Percentiles rank a stretch among this genome's conserved stretches.
phyloP scores from a whole-genome alignment of 202 grass and related monocot genomes.

The Digitaria exilis region DNA sequence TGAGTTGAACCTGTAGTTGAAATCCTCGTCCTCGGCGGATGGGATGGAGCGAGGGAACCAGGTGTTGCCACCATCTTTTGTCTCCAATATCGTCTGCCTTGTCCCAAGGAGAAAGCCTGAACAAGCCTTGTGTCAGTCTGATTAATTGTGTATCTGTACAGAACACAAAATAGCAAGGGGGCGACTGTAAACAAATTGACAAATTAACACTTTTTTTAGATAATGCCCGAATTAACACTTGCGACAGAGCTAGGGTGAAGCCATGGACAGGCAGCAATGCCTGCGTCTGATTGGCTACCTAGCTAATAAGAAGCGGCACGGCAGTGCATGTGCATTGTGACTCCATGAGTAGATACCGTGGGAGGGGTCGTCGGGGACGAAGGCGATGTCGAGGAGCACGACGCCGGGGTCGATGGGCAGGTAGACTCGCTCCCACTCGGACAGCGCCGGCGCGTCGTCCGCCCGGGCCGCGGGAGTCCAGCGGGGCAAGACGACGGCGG shows the following conservation, averaged over 20 bases:
- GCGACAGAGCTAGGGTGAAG: too few relatives aligned
- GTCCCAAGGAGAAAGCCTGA: constrained; percentile 94
- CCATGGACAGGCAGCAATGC: too few relatives aligned
- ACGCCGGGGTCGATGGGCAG: constrained; percentile 90
- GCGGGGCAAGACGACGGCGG: constrained; percentile 27
- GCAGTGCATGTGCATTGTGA: neutral
- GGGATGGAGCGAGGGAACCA: constrained; percentile 92
- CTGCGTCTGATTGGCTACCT: too few relatives aligned
- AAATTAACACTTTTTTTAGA: too few relatives aligned
- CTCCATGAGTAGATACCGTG: constrained; percentile 44
- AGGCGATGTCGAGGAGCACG: constrained; percentile 97
- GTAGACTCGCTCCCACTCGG: constrained; percentile 83
- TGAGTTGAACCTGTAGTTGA: constrained; percentile 98
- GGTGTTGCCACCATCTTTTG: constrained; percentile 79
- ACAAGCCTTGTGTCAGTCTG: neutral
- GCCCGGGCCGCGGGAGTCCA: constrained; percentile 38
- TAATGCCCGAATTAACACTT: too few relatives aligned
- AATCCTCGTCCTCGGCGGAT: constrained; percentile 93
- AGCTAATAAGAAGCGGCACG: too few relatives aligned
- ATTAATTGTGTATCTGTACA: too few relatives aligned
- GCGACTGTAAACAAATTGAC: too few relatives aligned
- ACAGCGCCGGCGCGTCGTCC: constrained; percentile 49
- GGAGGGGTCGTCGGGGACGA: constrained; percentile 81
- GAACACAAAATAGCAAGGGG: too few relatives aligned
- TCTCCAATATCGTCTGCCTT: constrained; percentile 86